Percentiles rank a stretch among this genome's conserved stretches.
Evolutionary conservation across 495 filamentous ascomycete genomes (phyloP).

Genomic region (Baudoinia panamericana): DNA sequence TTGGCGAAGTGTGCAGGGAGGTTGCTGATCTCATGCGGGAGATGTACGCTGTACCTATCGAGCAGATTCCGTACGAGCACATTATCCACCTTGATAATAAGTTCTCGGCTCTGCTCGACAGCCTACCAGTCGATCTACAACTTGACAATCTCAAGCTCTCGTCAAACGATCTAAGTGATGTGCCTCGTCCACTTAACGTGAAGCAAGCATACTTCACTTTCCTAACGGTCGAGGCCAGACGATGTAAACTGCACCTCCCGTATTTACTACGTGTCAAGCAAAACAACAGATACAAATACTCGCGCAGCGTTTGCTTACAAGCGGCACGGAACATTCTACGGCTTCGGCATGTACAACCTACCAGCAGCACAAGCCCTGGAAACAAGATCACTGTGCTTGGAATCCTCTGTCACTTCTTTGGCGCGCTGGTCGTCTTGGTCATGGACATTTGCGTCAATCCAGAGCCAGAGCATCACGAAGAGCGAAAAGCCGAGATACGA

Average conservation of each 20-base stretch:
- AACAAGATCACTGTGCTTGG: slow-evolving; percentile 18
- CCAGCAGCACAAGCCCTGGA: slow-evolving; percentile 23
- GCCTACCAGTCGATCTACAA: background rate
- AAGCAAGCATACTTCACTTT: slow-evolving; percentile 10
- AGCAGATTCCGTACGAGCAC: slow-evolving; percentile 3
- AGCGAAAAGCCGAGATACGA: slow-evolving; percentile 21
- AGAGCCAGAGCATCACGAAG: slow-evolving; percentile 2
- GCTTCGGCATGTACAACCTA: slow-evolving; percentile 21
- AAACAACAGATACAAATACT: slow-evolving; percentile 36
- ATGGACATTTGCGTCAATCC: slow-evolving; percentile 25
- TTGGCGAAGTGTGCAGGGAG: slow-evolving; percentile 33
- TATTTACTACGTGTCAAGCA: slow-evolving; percentile 19
- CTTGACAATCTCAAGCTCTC: background rate
- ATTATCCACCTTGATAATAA: slow-evolving; percentile 5
- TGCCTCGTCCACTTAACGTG: background rate
- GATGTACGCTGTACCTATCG: slow-evolving; percentile 31
- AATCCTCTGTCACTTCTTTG: slow-evolving; percentile 23
- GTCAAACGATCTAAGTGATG: background rate
- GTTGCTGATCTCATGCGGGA: slow-evolving; percentile 31
- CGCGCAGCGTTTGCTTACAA: slow-evolving; percentile 32
- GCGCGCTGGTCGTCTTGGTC: slow-evolving; percentile 24
- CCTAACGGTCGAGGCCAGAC: slow-evolving; percentile 3
- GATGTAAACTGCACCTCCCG: slow-evolving; percentile 27
- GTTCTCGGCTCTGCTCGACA: slow-evolving; percentile 2
- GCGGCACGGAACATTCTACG: slow-evolving; percentile 37